phyloP scores from a whole-genome alignment of 345 rosid genomes.

The Melaleuca quinquenervia region DNA sequence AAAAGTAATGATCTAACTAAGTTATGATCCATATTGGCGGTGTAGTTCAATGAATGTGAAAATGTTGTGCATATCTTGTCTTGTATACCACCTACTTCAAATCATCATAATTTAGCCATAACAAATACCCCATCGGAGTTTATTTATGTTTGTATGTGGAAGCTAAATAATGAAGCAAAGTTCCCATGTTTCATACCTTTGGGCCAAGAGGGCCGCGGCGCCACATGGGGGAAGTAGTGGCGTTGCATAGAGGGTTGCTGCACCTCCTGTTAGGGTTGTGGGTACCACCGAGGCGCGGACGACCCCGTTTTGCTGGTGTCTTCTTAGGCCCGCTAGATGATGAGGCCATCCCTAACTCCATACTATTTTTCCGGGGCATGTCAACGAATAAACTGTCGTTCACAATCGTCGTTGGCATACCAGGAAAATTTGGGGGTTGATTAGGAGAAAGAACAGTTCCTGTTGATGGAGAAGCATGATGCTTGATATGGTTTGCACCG shows the following conservation, averaged over 20 bases:
- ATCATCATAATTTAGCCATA: neutral
- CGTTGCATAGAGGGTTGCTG: neutral
- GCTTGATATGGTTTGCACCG: neutral
- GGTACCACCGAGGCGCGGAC: neutral
- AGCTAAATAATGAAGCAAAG: neutral
- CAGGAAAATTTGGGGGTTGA: neutral
- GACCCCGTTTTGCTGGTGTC: neutral
- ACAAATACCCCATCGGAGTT: neutral
- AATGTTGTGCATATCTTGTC: neutral
- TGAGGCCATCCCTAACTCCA: neutral
- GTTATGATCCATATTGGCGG: neutral
- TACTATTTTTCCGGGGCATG: neutral
- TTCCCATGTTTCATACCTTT: neutral
- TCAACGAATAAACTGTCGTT: neutral
- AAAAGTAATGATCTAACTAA: neutral
- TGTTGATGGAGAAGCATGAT: neutral
- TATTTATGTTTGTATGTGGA: neutral
- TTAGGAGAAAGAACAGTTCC: neutral
- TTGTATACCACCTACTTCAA: neutral
- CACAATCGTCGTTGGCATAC: neutral
- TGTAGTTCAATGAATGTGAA: neutral
- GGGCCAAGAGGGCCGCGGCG: neutral
- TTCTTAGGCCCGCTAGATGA: neutral
- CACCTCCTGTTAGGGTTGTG: neutral
- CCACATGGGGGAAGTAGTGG: neutral